Evolutionary conservation across 2,329 filamentous ascomycete species (phyloP), one percentile per base, ranked within the genome.

Genomic region (Aspergillus nomiae): DNA sequence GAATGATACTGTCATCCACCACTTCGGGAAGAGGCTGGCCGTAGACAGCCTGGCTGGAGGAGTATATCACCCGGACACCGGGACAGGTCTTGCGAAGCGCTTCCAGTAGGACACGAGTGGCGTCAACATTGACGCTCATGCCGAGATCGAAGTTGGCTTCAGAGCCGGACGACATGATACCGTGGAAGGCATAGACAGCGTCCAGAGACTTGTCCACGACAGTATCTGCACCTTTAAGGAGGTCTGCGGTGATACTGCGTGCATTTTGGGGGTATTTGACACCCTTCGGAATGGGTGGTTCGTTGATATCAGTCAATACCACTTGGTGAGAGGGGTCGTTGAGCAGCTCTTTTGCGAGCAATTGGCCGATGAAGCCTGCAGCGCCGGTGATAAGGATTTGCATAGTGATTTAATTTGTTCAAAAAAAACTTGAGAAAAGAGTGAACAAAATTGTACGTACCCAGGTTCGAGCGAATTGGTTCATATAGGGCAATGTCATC

Each of bases 161-260:
- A 19, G 86, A 85, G 7, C 86, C 86, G 14, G 84, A 84, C 0
- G 87, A 89, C 87, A 90, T 89, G 79, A 89, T 88, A 65, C 87
- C 87, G 74, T 90, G 87, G 73, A 90, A 86, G 69, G 88, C 80
- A 76, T 87, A 89, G 62, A 85, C 80, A 54, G 84, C 83, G 63
- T 83, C 79, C 4, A 87, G 77, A 1, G 83, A 81, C 30, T 78
- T 75, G 28, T 75, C 67, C 38, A 80, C 75, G 6, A 81, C 64
- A 14, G 70, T 66, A 26, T 72, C 70, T 21, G 82, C 80, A 4
- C 78, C 78, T 1, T 73, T 72, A 16, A 86, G 79, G 2, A 89
- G 80, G 71, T 89, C 86, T 11, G 84, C 82, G 30, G 81, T 80
- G 50, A 87, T 64, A 43, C 79, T 76, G 26, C 76, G 81, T 0